These are phyloP conservation scores for Penicillium lividum DNA, from an alignment of 495 filamentous ascomycete genomes.

Conservation along the genomic window DNA sequence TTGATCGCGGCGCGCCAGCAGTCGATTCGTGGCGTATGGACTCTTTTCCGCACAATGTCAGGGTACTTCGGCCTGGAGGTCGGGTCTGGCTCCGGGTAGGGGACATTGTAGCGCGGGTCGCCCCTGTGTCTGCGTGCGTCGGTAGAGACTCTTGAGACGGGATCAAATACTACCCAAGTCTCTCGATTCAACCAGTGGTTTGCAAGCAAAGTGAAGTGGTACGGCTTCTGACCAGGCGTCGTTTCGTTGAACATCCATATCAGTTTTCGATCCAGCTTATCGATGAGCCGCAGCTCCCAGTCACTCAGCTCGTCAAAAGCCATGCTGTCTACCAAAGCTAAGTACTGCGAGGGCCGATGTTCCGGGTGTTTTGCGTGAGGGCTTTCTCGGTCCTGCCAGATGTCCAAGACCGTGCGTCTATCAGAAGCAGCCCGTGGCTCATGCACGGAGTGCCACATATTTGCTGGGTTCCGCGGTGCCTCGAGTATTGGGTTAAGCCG, in stretches of 20 bases:
- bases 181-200: slow-evolving; percentile 48
- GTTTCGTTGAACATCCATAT: slow-evolving; percentile 42
- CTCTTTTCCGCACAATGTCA: slow-evolving; percentile 13
- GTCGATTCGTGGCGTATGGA: slow-evolving; percentile 34
- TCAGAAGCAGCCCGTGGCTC: background rate
- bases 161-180: slow-evolving; percentile 45
- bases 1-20: slow-evolving; percentile 47
- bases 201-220: slow-evolving; percentile 43
- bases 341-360: background rate
- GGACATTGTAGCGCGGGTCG: slow-evolving; percentile 39
- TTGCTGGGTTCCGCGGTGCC: background rate
- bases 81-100: slow-evolving; percentile 28
- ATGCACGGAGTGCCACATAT: slow-evolving; percentile 1
- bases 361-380: background rate
- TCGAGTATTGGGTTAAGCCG: background rate
- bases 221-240: slow-evolving; percentile 43
- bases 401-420: background rate
- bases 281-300: slow-evolving; percentile 41
- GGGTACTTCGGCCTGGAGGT: slow-evolving; percentile 33
- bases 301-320: slow-evolving; percentile 25
- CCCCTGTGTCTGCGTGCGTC: slow-evolving; percentile 37
- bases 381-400: background rate
- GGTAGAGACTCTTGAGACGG: slow-evolving; percentile 36
- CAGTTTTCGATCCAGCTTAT: slow-evolving; percentile 39
- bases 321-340: background rate